Evolutionary conservation across 2,329 filamentous ascomycete genomes (phyloP).

Genomic region (Fonsecaea monophora): DNA sequence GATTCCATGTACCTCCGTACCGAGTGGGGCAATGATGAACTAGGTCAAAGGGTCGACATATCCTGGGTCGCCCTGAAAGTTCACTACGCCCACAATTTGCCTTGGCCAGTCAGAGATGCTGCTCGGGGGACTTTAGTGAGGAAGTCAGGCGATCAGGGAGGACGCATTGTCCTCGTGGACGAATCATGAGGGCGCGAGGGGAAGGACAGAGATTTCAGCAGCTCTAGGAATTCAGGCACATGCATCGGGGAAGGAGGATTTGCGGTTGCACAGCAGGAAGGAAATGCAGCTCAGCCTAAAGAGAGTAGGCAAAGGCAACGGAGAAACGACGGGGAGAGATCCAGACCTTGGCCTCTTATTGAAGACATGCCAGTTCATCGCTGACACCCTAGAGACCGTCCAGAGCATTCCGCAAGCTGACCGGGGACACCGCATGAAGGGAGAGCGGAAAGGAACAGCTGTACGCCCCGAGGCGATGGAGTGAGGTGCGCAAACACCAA

Average conservation of each 20-base stretch:
- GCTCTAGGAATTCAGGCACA: conserved; percentile 11
- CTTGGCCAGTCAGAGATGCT: not conserved
- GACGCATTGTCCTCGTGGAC: conserved; percentile 14
- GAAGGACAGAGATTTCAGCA: conserved; percentile 19
- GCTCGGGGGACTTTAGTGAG: not conserved
- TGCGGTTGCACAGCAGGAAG: conserved; percentile 12
- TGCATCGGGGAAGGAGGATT: not conserved
- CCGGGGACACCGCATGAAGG: not conserved
- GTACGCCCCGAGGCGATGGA: not conserved
- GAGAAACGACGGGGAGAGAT: not conserved
- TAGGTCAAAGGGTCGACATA: not conserved
- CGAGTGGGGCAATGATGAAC: conserved; percentile 15
- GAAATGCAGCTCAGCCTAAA: not conserved
- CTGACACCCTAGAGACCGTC: not conserved
- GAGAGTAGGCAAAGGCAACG: not conserved
- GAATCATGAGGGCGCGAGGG: conserved; percentile 4
- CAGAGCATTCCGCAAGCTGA: not conserved
- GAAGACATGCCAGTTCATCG: not conserved
- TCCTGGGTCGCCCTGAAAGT: conserved; percentile 3
- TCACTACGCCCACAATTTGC: not conserved
- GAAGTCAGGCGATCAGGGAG: conserved; percentile 14
- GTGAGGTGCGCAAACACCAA: not conserved
- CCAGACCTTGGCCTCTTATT: not conserved
- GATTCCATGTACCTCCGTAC: conserved; percentile 16
- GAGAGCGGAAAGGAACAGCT: not conserved